Percentiles rank a stretch among this genome's conserved stretches.
Conservation (phyloP, 495 filamentous ascomycete species). For the Penicillium malachiteum region DNA sequence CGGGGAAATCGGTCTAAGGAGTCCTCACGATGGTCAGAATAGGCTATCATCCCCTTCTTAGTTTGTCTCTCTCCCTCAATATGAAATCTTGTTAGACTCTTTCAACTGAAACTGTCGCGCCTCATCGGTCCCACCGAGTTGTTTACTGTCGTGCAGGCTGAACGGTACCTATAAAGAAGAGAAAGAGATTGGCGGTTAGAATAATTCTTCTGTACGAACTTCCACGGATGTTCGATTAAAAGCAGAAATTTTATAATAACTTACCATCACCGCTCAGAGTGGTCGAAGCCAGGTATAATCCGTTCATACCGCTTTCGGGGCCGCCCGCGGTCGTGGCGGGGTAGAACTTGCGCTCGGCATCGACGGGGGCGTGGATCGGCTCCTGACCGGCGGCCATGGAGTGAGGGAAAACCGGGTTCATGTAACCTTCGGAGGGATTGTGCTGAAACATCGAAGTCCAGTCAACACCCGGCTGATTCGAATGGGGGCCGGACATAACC, state of each 20-base stretch:
- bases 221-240: no score
- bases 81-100: slow-evolving; percentile 1
- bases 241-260: slow-evolving; percentile 1
- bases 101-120: slow-evolving; percentile 12
- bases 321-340: slow-evolving; percentile 42
- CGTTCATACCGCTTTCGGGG: slow-evolving; percentile 47
- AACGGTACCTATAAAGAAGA: slow-evolving; percentile 35
- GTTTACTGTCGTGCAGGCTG: slow-evolving; percentile 47
- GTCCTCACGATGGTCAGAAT: slow-evolving; percentile 9
- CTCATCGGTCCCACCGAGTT: slow-evolving; percentile 11
- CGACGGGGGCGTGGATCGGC: slow-evolving; percentile 46
- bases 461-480: slow-evolving; percentile 53
- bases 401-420: slow-evolving; percentile 58
- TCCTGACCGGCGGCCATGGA: slow-evolving; percentile 49
- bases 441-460: slow-evolving; percentile 75
- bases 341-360: slow-evolving; percentile 47
- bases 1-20: not conserved
- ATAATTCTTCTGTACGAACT: no score
- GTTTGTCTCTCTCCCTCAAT: slow-evolving; percentile 1
- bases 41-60: slow-evolving; percentile 2
- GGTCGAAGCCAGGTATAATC: slow-evolving; percentile 48
- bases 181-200: not conserved
- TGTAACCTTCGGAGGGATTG: slow-evolving; percentile 60
- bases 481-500: slow-evolving; percentile 42
- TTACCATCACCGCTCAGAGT: slow-evolving; percentile 48